Base-by-base conservation (phyloP, 2,329 filamentous ascomycete genomes). In the Arthroderma sp. region DNA sequence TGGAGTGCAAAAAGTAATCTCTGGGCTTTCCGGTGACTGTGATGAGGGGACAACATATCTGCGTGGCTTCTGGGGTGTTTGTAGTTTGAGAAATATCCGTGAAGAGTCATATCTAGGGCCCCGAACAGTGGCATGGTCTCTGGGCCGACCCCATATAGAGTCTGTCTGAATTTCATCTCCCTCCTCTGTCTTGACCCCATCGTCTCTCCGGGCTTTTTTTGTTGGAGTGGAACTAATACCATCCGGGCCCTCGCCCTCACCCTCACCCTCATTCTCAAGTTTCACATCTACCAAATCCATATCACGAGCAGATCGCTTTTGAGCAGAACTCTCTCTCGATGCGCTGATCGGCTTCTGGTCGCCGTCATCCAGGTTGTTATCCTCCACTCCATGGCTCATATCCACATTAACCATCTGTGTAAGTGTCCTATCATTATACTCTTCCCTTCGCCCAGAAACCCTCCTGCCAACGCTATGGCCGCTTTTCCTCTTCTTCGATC, bases 11-110 rank as follows among this genome's bases (percentile, higher is more conserved):
- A 30, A 58, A 7, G 56, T 55, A 9, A 65, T 38, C 1, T 59
- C 60, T 15, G 64, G 63, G 38, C 63, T 66, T 50, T 67, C 63
- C 1, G 64, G 64, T 5, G 64, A 66, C 36, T 67, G 64, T 5
- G 64, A 67, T 3, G 64, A 67, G 4, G 63, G 64, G 44, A 67
- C 60, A 43, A 64, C 62, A 6, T 55, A 48, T 38, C 48, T 58
- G 11, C 46, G 49, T 30, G 42, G 42, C 48, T 63, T 66, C 36
- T 50, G 54, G 4, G 64, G 64, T 1, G 64, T 67, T 5, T 22
- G 15, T 22, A 3, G 15, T 22, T 22, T 22, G 3, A 22, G 15
- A 3, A 22, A 22, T 22, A 22, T 3, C 15, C 15, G 15, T 22
- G 15, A 22, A 22, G 15, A 22, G 1, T 22, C 15, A 22, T 22